Evolutionary conservation across 306 rosid genomes (phyloP).

Genomic region (Glycyrrhiza uralensis): DNA sequence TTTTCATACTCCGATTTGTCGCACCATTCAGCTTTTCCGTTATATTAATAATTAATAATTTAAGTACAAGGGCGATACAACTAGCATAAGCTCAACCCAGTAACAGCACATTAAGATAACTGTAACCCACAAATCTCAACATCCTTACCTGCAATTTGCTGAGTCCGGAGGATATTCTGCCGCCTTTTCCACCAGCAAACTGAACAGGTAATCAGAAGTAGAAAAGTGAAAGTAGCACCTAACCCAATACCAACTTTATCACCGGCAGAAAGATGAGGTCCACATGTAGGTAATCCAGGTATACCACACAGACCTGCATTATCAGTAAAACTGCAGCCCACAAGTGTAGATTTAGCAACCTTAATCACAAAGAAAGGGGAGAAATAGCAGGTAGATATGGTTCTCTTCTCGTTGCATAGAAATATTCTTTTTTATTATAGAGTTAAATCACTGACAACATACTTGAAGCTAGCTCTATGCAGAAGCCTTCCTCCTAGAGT

Average conservation of each 20-base stretch:
- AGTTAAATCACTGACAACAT: slow-evolving; percentile 34
- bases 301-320: slow-evolving; percentile 87
- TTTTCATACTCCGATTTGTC: no score
- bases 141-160: slow-evolving; percentile 76
- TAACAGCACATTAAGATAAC: neutral
- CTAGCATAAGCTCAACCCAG: neutral
- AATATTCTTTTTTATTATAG: neutral
- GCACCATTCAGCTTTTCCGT: no score
- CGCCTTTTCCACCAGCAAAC: slow-evolving; percentile 89
- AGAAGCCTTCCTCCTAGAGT: slow-evolving; percentile 85
- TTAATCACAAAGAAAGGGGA: slow-evolving; percentile 8
- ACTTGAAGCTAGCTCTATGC: slow-evolving; percentile 99
- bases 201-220: slow-evolving; percentile 53
- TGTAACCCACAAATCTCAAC: neutral
- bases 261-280: slow-evolving; percentile 69
- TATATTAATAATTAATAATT: no score
- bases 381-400: neutral
- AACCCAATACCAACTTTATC: slow-evolving; percentile 75
- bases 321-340: slow-evolving; percentile 84
- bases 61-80: neutral
- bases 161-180: slow-evolving; percentile 73
- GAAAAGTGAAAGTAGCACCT: slow-evolving; percentile 46
- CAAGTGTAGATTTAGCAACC: slow-evolving; percentile 19
- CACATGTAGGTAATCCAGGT: slow-evolving; percentile 81
- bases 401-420: neutral